These are phyloP conservation scores for Tephrocybe sp. DNA, from an alignment of 768 basidiomycete genomes.

Conservation along the genomic window DNA sequence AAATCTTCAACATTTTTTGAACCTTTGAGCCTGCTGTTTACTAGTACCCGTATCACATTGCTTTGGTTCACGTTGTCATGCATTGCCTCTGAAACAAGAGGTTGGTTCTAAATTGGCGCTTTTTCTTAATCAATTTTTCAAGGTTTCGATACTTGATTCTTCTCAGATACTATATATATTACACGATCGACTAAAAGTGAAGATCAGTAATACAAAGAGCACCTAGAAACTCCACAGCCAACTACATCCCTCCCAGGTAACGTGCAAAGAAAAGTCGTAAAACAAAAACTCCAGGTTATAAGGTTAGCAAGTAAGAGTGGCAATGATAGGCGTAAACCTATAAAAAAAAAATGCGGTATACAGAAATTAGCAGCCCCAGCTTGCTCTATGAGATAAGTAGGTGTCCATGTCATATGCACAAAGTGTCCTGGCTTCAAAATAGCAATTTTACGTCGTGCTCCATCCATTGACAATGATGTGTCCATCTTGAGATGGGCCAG, in stretches of 20 bases:
- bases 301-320: constrained; percentile 5
- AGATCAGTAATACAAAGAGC: background rate
- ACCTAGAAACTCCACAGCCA: constrained; percentile 7
- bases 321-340: background rate
- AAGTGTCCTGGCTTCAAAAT: background rate
- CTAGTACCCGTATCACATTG: too few species aligned
- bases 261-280: constrained; percentile 6
- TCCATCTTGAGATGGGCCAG: constrained; percentile 40
- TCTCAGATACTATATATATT: too few species aligned
- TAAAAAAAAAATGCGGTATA: constrained; percentile 9
- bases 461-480: constrained; percentile 46
- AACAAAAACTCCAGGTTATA: constrained; percentile 4
- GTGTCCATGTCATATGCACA: constrained; percentile 1
- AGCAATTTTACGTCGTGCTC: constrained; percentile 14
- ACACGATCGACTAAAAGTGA: too few species aligned
- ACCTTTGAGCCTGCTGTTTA: too few species aligned
- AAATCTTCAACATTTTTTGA: too few species aligned
- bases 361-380: constrained; percentile 6
- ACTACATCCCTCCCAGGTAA: constrained; percentile 10
- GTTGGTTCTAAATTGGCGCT: too few species aligned
- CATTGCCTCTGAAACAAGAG: too few species aligned
- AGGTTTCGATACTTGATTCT: too few species aligned
- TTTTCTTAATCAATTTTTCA: too few species aligned
- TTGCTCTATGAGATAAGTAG: background rate
- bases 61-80: too few species aligned